Base-by-base conservation (phyloP, 176 grass and related monocot genomes). In the Avena eriantha region DNA sequence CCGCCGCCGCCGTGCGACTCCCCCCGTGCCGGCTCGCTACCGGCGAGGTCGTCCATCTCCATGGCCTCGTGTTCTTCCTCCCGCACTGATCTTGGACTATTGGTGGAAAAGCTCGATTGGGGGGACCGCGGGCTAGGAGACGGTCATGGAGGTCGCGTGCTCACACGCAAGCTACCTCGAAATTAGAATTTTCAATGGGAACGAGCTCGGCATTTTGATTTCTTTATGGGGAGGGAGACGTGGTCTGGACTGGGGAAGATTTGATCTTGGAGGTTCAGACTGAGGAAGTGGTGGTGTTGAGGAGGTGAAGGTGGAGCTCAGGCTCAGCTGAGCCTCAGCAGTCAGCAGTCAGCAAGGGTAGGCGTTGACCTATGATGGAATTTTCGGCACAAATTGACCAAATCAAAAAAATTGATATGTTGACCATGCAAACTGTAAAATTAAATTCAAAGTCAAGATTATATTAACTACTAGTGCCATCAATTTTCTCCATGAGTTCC, bases 31-130 rank as follows among this genome's bases (percentile, higher is more conserved):
- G 69, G 39, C 82, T n/a, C 58, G 74, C 65, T 85, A 69, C 77
- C 85, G 51, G 87, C 76, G 66, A 91, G 86, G 51, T 74, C 85
- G 54, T 88, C 91, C 69, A 61, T 82, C 74, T 90, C 93, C 90
- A 84, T 72, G 79, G 78, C 86, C 11, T 4, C 82, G 18, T 73
- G 29, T 22, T 89, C 83, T 8, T 65, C 76, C 19, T 78, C 72
- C 39, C 33, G 73, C 79, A 86, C 82, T 58, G 64, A 11, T 51
- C 63, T 4, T 24, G 43, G 45, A 8, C 51, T 72, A 35, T 72
- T 33, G 55, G 16, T 22, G 31, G 75, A 7, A 2, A 48, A 82
- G 18, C 67, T 72, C 34, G 81, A 29, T 14, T 8, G 21, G 33
- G 21, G 65, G 14, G 21, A 6, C 41, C 50, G 48, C 64, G 31